These are phyloP conservation scores for Fusarium continuum DNA, from an alignment of 2,329 filamentous ascomycete species.

Conservation along the genomic window DNA sequence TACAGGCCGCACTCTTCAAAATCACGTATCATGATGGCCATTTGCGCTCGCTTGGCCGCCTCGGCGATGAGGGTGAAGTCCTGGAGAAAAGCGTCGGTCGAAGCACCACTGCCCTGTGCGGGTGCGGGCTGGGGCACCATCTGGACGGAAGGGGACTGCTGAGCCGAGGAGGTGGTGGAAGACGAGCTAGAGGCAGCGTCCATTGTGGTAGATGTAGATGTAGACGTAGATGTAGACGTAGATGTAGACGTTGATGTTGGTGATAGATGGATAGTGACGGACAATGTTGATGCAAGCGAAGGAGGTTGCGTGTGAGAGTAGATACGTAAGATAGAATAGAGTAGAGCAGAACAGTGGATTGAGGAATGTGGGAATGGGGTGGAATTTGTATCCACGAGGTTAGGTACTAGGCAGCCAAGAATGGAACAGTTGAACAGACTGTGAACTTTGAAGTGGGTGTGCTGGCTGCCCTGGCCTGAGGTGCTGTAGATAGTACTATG, in stretches of 20 bases:
- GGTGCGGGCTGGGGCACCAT: constrained; percentile 40
- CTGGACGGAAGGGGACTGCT: constrained; percentile 46
- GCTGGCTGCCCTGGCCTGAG: constrained; percentile 6
- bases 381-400: constrained; percentile 20
- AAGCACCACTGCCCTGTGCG: constrained; percentile 48
- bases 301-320: not conserved
- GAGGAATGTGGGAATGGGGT: constrained; percentile 11
- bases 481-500: constrained; percentile 27
- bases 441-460: constrained; percentile 5
- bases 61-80: constrained; percentile 90
- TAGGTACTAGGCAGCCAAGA: constrained; percentile 22
- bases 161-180: constrained; percentile 43
- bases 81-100: constrained; percentile 71
- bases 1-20: constrained; percentile 76
- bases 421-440: too few relatives aligned
- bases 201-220: constrained; percentile 39
- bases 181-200: constrained; percentile 48
- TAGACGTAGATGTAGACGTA: too few relatives aligned
- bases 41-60: constrained; percentile 90
- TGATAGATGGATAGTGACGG: constrained; percentile 18
- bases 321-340: not conserved
- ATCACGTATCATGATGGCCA: constrained; percentile 88
- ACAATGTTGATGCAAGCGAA: constrained; percentile 3
- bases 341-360: not conserved
- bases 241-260: not conserved